Percentiles rank a stretch among this genome's conserved stretches.
Evolutionary conservation across 2,329 filamentous ascomycete genomes (phyloP).

Genomic region (Knoxdaviesia capensis): DNA sequence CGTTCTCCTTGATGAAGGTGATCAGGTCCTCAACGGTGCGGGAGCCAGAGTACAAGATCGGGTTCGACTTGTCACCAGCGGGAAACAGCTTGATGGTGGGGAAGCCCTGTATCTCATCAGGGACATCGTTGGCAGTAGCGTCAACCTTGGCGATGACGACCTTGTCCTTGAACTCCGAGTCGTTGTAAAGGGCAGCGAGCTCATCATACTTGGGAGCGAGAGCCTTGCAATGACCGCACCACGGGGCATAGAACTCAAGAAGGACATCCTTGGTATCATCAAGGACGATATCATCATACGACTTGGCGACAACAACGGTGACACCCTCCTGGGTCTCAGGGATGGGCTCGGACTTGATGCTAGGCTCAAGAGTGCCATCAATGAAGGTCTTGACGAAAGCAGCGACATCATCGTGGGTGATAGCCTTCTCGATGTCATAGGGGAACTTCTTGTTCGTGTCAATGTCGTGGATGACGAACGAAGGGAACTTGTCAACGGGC

Average conservation of each 20-base stretch:
- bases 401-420: constrained; percentile 51
- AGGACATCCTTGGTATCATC: constrained; percentile 94
- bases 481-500: constrained; percentile 82
- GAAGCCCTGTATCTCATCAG: constrained; percentile 93
- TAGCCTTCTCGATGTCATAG: constrained; percentile 64
- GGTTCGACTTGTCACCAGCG: constrained; percentile 68
- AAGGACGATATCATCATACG: constrained; percentile 78
- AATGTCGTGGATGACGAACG: constrained; percentile 93
- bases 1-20: constrained; percentile 86
- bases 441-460: constrained; percentile 96
- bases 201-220: constrained; percentile 94
- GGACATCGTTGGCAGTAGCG: constrained; percentile 87
- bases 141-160: constrained; percentile 96
- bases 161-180: constrained; percentile 61
- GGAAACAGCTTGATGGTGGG: constrained; percentile 97
- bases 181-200: constrained; percentile 57
- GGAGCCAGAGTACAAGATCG: constrained; percentile 71
- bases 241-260: constrained; percentile 95
- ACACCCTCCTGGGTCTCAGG: constrained; percentile 84
- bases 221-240: constrained; percentile 99
- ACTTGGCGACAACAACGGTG: constrained; percentile 76
- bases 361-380: constrained; percentile 76
- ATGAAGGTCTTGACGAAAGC: constrained; percentile 74
- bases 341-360: constrained; percentile 95
- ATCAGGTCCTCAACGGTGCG: constrained; percentile 84